These are phyloP conservation scores for Backusella liffmaniae DNA, from an alignment of 192 early-diverging fungal genomes.

Conservation along the genomic window DNA sequence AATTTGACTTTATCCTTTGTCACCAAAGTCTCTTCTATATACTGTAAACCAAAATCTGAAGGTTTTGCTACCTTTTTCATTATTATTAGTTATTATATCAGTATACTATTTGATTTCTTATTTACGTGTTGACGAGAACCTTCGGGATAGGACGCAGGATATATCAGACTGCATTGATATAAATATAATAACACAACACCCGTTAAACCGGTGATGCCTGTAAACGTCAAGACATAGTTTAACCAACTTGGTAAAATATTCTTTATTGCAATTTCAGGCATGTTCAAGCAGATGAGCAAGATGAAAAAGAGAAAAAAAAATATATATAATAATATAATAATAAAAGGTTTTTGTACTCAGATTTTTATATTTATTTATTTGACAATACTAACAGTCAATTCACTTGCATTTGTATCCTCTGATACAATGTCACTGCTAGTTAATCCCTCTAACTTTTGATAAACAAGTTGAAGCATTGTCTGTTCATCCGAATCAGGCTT, in stretches of 20 bases:
- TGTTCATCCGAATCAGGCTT: slow-evolving; percentile 50
- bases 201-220: slow-evolving; percentile 43
- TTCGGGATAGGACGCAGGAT: slow-evolving; percentile 62
- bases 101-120: not conserved
- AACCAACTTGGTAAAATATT: slow-evolving; percentile 44
- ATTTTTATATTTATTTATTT: slow-evolving; percentile 12
- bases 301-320: not conserved
- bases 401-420: slow-evolving; percentile 28
- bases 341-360: not conserved
- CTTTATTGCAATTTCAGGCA: slow-evolving; percentile 14
- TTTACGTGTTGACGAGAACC: slow-evolving; percentile 51
- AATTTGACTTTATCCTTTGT: slow-evolving; percentile 84
- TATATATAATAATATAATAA: not conserved
- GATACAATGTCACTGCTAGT: slow-evolving; percentile 15
- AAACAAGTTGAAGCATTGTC: slow-evolving; percentile 40
- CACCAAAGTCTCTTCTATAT: slow-evolving; percentile 64
- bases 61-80: slow-evolving; percentile 61
- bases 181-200: slow-evolving; percentile 56
- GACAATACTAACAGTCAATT: slow-evolving; percentile 45
- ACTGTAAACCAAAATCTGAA: slow-evolving; percentile 64
- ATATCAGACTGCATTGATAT: slow-evolving; percentile 79
- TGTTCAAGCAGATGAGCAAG: slow-evolving; percentile 7
- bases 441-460: slow-evolving; percentile 42
- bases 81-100: not conserved
- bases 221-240: slow-evolving; percentile 43